Percentiles rank a stretch among this genome's conserved stretches.
These are phyloP conservation scores for Vitis hybrid DNA, from an alignment of 177 flowering plant genomes.

Conservation along the genomic window DNA sequence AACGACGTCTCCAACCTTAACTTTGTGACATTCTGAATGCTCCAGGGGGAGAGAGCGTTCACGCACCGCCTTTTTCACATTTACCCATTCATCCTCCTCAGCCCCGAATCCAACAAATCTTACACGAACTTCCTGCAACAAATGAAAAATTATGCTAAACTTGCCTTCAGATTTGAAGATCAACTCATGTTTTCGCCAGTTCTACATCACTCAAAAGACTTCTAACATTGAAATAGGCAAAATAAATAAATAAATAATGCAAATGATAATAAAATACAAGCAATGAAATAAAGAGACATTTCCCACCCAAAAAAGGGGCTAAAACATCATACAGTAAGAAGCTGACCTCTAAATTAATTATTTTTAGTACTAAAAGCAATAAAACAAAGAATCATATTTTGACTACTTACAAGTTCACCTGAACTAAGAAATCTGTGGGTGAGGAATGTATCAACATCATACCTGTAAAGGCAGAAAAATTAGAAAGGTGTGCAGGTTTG, in stretches of 20 bases:
- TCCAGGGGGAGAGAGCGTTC: constrained; percentile 44
- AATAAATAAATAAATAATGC: no score
- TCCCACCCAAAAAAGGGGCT: no score
- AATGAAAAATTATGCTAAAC: constrained; percentile 4
- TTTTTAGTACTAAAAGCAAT: no score
- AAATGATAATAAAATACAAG: no score
- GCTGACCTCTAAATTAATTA: not conserved
- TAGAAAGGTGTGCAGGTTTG: not conserved
- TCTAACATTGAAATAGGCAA: no score
- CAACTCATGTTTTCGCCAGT: no score
- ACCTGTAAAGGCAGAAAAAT: constrained; percentile 37
- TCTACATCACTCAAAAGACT: no score
- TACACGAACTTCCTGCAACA: constrained; percentile 44
- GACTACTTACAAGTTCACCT: constrained; percentile 80
- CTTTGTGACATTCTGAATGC: constrained; percentile 33
- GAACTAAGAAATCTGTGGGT: constrained; percentile 47
- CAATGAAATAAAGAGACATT: no score
- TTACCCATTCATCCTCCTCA: constrained; percentile 55
- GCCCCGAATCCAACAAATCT: constrained; percentile 51
- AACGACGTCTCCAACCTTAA: constrained; percentile 38
- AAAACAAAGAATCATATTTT: not conserved
- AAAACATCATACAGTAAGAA: not conserved
- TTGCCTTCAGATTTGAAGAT: not conserved
- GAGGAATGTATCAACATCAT: constrained; percentile 54
- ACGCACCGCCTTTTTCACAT: constrained; percentile 32